phyloP scores from a whole-genome alignment of 495 filamentous ascomycete genomes.

The Hyphodiscus hymeniophilus region DNA sequence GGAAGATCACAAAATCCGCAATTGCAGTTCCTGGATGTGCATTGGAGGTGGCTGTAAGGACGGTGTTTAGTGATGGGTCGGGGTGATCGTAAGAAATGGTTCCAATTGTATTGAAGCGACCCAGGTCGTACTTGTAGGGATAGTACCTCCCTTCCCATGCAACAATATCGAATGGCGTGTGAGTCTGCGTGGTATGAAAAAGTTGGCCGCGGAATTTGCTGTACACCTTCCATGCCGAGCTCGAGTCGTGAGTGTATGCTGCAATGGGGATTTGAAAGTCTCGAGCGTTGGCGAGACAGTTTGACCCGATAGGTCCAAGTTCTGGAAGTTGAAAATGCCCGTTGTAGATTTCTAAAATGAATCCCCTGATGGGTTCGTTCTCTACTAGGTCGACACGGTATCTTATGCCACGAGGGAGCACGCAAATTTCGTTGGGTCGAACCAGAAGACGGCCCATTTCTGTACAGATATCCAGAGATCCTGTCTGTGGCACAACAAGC shows the following conservation, averaged over 20 bases:
- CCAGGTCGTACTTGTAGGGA: constrained; percentile 84
- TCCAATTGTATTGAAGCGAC: constrained; percentile 71
- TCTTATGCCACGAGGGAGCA: constrained; percentile 46
- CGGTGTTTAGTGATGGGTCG: constrained; percentile 54
- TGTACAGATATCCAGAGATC: constrained; percentile 62
- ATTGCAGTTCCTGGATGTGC: constrained; percentile 55
- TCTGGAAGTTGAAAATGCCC: constrained; percentile 62
- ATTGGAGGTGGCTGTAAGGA: constrained; percentile 61
- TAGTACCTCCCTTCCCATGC: constrained; percentile 70
- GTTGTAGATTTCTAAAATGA: constrained; percentile 47
- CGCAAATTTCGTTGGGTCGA: constrained; percentile 62
- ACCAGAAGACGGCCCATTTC: constrained; percentile 59
- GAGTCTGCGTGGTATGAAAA: constrained; percentile 54
- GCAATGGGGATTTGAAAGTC: constrained; percentile 65
- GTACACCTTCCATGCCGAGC: constrained; percentile 40
- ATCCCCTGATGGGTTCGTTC: too few relatives aligned
- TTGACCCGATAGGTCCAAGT: constrained; percentile 63
- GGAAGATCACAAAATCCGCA: constrained; percentile 79
- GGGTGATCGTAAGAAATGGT: constrained; percentile 70
- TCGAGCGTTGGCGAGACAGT: constrained; percentile 60
- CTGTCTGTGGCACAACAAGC: constrained; percentile 62
- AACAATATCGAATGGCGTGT: constrained; percentile 78
- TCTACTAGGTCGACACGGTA: too few relatives aligned
- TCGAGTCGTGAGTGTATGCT: constrained; percentile 41
- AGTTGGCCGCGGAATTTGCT: constrained; percentile 58